Evolutionary conservation across 345 rosid species (phyloP).

Genomic region (Sisymbrium irio): DNA sequence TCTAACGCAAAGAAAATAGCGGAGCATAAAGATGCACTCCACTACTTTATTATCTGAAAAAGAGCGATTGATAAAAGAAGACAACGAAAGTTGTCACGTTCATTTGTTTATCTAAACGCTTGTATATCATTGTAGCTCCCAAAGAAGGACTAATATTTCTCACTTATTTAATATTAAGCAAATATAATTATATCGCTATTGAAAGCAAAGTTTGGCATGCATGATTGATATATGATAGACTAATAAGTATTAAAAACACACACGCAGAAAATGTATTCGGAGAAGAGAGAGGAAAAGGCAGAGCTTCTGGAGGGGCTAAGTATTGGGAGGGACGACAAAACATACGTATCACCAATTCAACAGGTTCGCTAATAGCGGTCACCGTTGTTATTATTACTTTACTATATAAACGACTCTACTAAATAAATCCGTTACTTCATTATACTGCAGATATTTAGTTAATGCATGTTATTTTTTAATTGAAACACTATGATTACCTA

Average conservation of each 20-base stretch:
- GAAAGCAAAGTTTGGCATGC: conserved; percentile 11
- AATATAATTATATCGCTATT: background rate
- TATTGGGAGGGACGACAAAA: conserved; percentile 43
- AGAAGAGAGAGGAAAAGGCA: conserved; percentile 63
- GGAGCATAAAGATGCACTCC: conserved; percentile 17
- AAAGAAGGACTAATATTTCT: background rate
- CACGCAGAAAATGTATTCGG: conserved; percentile 60
- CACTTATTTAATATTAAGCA: background rate
- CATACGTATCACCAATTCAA: conserved; percentile 48
- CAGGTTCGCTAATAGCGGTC: conserved; percentile 48
- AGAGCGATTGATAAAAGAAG: background rate
- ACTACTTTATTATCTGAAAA: conserved; percentile 1
- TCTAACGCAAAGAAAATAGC: background rate
- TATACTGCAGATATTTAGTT: background rate
- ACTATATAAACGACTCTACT: background rate
- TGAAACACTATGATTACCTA: too few relatives aligned
- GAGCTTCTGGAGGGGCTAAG: conserved; percentile 62
- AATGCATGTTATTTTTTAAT: too few relatives aligned
- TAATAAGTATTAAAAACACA: background rate
- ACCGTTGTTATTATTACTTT: background rate
- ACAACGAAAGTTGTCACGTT: conserved; percentile 1
- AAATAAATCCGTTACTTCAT: background rate
- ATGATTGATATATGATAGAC: conserved; percentile 7
- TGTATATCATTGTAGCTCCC: conserved; percentile 1
- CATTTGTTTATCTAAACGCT: background rate